Evolutionary conservation across 495 filamentous ascomycete genomes (phyloP).

Genomic region (Articulospora tetracladia): DNA sequence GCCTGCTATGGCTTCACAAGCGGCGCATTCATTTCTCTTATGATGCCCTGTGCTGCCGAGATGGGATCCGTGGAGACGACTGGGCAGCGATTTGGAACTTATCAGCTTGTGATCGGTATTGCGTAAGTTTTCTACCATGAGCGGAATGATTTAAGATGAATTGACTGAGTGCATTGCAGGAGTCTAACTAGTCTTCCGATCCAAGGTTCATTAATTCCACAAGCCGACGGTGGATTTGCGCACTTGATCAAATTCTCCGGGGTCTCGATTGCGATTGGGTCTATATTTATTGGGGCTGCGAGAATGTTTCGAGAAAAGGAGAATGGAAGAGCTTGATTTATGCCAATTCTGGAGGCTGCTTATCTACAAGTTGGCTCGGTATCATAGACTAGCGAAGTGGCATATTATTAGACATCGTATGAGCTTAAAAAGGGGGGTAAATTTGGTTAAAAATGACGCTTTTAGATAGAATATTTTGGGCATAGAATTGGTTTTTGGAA

Average conservation of each 20-base stretch:
- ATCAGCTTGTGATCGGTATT: slow-evolving; percentile 28
- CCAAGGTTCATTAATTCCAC: slow-evolving; percentile 26
- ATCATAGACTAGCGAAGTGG: no score
- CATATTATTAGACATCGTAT: no score
- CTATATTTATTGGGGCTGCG: slow-evolving; percentile 39
- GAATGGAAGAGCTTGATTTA: no score
- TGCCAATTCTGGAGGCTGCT: no score
- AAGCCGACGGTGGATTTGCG: neutral
- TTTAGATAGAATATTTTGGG: no score
- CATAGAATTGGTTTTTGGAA: no score
- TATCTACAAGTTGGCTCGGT: no score
- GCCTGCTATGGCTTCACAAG: slow-evolving; percentile 35
- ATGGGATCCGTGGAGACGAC: slow-evolving; percentile 26
- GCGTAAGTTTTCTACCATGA: slow-evolving; percentile 18
- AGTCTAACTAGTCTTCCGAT: slow-evolving; percentile 31
- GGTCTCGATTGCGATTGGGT: slow-evolving; percentile 29
- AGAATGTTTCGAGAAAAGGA: slow-evolving; percentile 30
- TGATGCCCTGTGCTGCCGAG: slow-evolving; percentile 34
- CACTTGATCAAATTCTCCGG: slow-evolving; percentile 46
- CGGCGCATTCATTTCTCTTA: slow-evolving; percentile 30
- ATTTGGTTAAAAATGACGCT: no score
- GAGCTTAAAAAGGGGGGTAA: no score
- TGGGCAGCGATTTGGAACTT: slow-evolving; percentile 27
- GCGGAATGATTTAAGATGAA: neutral
- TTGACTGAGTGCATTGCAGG: slow-evolving; percentile 16